These are phyloP conservation scores for Trichosporon ovoides DNA, from an alignment of 1,284 basidiomycete genomes.

Conservation along the genomic window DNA sequence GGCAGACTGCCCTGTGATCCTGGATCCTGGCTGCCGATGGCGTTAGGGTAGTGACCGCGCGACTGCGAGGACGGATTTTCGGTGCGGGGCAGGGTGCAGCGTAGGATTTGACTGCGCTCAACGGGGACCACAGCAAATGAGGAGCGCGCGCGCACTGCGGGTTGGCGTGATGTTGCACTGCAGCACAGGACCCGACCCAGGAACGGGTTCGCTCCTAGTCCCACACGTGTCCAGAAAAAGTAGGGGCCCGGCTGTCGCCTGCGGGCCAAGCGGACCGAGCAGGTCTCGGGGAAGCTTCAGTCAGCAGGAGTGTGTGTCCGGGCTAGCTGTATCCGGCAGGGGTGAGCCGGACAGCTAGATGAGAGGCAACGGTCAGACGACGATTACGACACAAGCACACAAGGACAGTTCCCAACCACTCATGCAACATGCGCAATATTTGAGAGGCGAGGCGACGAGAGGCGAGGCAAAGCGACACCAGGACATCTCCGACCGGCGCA, in stretches of 20 bases:
- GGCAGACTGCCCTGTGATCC: background rate
- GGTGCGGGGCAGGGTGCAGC: background rate
- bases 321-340: too few species aligned
- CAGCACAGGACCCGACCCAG: background rate
- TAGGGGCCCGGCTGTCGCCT: background rate
- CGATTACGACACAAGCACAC: too few species aligned
- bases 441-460: too few species aligned
- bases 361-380: too few species aligned
- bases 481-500: too few species aligned
- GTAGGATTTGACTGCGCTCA: too few species aligned
- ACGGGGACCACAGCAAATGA: background rate
- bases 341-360: too few species aligned
- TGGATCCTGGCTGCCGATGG: background rate
- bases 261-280: background rate
- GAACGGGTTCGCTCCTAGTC: background rate
- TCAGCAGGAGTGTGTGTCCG: too few species aligned
- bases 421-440: too few species aligned
- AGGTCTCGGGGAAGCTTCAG: too few species aligned
- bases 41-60: background rate
- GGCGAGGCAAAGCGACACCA: too few species aligned
- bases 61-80: background rate
- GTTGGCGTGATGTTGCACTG: background rate
- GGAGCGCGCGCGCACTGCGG: background rate
- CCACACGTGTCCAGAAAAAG: background rate
- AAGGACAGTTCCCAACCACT: too few species aligned